Percentiles rank a stretch among this genome's conserved stretches.
phyloP scores from a whole-genome alignment of 2,329 filamentous ascomycete species.

The Metarhizium anisopliae region DNA sequence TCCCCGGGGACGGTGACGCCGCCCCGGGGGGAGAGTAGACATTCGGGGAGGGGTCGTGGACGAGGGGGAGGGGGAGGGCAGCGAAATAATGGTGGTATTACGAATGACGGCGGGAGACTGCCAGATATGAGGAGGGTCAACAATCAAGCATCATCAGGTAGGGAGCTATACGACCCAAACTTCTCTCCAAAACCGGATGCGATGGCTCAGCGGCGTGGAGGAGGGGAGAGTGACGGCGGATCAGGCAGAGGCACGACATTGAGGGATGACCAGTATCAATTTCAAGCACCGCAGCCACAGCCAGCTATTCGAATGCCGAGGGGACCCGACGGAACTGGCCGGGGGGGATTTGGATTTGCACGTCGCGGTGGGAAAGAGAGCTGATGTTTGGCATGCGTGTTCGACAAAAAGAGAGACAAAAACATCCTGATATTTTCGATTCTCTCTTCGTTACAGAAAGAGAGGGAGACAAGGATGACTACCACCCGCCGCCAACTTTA shows the following conservation, averaged over 20 bases:
- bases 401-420: neutral
- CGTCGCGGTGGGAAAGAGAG: conserved; percentile 43
- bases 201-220: conserved; percentile 32
- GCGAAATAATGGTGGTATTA: conserved; percentile 13
- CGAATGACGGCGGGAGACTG: conserved; percentile 12
- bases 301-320: conserved; percentile 65
- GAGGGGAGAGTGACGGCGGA: conserved; percentile 24
- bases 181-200: conserved; percentile 57
- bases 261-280: conserved; percentile 33
- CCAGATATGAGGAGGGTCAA: conserved; percentile 8
- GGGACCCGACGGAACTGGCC: conserved; percentile 68
- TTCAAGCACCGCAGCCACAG: conserved; percentile 37
- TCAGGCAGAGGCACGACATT: conserved; percentile 22
- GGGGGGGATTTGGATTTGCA: conserved; percentile 70
- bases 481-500: conserved; percentile 93
- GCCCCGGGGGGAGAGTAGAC: conserved; percentile 32
- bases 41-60: conserved; percentile 34
- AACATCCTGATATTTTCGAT: neutral
- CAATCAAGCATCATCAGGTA: conserved; percentile 24
- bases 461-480: conserved; percentile 14
- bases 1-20: conserved; percentile 54
- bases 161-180: conserved; percentile 71
- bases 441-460: neutral
- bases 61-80: conserved; percentile 29
- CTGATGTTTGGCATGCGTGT: conserved; percentile 15